Base-by-base conservation (phyloP, 495 filamentous ascomycete species). In the Aspergillus diversus region DNA sequence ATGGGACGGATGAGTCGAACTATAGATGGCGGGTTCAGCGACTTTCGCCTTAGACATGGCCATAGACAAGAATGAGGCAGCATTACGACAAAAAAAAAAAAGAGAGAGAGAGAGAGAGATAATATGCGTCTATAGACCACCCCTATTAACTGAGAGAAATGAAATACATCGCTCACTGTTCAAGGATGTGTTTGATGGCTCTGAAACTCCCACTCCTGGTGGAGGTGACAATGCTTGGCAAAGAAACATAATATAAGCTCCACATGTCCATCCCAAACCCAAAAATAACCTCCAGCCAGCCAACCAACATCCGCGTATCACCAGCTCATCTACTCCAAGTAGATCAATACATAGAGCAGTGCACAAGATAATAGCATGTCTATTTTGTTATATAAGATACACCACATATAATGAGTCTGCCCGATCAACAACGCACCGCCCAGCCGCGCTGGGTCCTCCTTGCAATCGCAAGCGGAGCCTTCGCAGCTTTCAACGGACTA, bases 401-500 rank as follows among this genome's bases (percentile, higher is more conserved):
- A 49, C 11, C 5, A 34, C 9, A 11, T 15, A 57, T 4, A 33
- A 63, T 63, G 61, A 21, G 48, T 33, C 42, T 52, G 31, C 17
- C 47, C 43, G 42, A 57, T 16, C 17, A 16, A 55, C 60, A 47
- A 56, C 52, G 54, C 59, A 46, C 46, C 46, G 63, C 17, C 46
- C 60, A 53, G 58, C 56, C 75, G 63, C 73, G 73, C 59, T 99
- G 95, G 95, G 83, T 97, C 60, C 72, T 92, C 57, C 84, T 93
- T 51, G 92, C 95, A 32, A 67, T 96, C 39, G 86, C 91, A 43
- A 95, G 90, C 73, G 95, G 95, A 39, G 87, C 89, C 8, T 97
- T 93, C 74, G 95, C 95, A 13, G 92, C 93, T 39, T 86, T 95
- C 67, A 99, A 99, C 69, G 94, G 95, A 34, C 89, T 97, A 31